Evolutionary conservation across 2,329 filamentous ascomycete genomes (phyloP).

Genomic region (Juglanconis sp.): DNA sequence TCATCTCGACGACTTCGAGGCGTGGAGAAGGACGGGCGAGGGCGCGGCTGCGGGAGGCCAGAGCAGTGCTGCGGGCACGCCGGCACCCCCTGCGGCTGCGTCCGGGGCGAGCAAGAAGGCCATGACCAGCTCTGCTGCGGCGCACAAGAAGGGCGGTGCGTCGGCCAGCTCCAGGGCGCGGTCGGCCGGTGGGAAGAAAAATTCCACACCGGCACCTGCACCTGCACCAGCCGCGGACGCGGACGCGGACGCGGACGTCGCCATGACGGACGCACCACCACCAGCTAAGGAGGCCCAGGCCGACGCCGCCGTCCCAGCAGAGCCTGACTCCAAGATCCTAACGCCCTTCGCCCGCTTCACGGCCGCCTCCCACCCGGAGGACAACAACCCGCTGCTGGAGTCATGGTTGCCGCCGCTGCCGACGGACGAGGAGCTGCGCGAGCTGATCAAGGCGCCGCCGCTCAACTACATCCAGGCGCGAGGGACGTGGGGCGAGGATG

Average conservation of each 20-base stretch:
- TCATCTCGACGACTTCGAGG: conserved; percentile 76
- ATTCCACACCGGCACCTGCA: conserved; percentile 4
- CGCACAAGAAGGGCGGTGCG: conserved; percentile 16
- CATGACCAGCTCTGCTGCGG: not conserved
- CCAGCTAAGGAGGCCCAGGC: conserved; percentile 9
- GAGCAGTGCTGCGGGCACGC: conserved; percentile 21
- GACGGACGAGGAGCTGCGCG: conserved; percentile 59
- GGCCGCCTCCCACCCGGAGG: conserved; percentile 42
- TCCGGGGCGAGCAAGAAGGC: conserved; percentile 2
- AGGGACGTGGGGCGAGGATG: conserved; percentile 41
- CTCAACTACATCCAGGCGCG: conserved; percentile 65
- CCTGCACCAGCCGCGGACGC: not conserved
- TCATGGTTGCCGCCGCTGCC: conserved; percentile 58
- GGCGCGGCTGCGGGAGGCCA: conserved; percentile 32
- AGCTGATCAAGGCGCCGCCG: conserved; percentile 61
- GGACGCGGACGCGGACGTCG: conserved; percentile 28
- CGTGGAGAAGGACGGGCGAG: conserved; percentile 37
- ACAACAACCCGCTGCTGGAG: conserved; percentile 56
- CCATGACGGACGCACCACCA: conserved; percentile 38
- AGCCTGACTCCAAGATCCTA: conserved; percentile 31
- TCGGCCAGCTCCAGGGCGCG: conserved; percentile 3
- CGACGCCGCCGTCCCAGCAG: conserved; percentile 20
- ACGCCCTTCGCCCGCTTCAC: conserved; percentile 30
- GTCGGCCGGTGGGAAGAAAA: conserved; percentile 7
- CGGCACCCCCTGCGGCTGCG: conserved; percentile 3